A percentile compares a stretch with the other conserved stretches of the same genome.
These are phyloP conservation scores for Perkinsus marinus DNA, from an alignment of 169 alveolate species.

Conservation along the genomic window DNA sequence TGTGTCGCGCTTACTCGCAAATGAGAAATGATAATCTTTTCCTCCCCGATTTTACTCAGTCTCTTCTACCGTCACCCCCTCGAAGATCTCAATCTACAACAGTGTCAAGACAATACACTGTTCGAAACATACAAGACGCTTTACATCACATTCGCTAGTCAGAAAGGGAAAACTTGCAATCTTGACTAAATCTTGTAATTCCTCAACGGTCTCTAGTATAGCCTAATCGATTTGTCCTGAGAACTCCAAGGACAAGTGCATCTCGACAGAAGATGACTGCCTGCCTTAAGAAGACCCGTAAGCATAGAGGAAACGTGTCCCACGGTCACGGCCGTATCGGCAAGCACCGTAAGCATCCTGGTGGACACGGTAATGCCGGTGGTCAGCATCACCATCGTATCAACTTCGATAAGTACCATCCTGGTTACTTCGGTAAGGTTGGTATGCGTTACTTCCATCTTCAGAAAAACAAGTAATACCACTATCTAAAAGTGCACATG, in stretches of 20 bases:
- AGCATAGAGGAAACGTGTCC: conserved; percentile 96
- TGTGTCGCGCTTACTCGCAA: not conserved
- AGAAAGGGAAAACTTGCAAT: not conserved
- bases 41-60: not conserved
- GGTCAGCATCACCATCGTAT: conserved; percentile 90
- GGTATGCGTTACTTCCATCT: conserved; percentile 95
- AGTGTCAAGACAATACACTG: not conserved
- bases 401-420: conserved; percentile 84
- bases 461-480: conserved; percentile 55
- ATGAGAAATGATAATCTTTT: not conserved
- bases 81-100: no score
- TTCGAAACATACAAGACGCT: not conserved
- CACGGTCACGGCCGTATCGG: conserved; percentile 99
- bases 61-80: no score
- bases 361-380: conserved; percentile 98
- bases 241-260: not conserved
- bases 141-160: no score
- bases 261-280: conserved; percentile 50
- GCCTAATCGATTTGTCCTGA: not conserved
- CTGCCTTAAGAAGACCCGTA: conserved; percentile 85
- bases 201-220: not conserved
- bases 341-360: conserved; percentile 97
- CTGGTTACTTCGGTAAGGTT: conserved; percentile 97
- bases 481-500: not conserved
- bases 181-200: not conserved